Evolutionary conservation across 768 basidiomycete genomes (phyloP), one percentile per base, ranked within the genome.

Genomic region (Lactarius hatsudake): DNA sequence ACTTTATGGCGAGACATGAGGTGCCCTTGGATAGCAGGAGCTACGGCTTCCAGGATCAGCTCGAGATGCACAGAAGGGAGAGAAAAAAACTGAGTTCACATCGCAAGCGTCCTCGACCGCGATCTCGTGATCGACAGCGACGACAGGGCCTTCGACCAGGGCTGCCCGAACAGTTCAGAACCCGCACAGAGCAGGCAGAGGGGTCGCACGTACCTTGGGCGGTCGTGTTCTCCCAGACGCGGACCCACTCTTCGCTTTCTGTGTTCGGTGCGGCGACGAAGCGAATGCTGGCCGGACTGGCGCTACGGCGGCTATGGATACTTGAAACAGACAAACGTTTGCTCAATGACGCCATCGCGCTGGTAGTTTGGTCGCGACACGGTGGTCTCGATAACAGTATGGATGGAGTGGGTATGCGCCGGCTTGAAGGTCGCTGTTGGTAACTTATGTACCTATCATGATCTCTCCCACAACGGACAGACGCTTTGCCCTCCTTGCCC

Each of bases 31-130:
- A 82, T 26, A 91, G 80, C 23, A 93, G 80, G 5, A 83, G 73
- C 91, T 92, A 56, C 20, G 45, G 30, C 51, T 18, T 59, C 48
- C 57, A 9, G 61, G 45, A 42, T 67, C 66, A 67, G 62, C 66
- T 59, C 62, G 56, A 32, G 23, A 55, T 23, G 17, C 40, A 30
- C 28, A 28, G 40, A 45, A 15, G 56, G 8, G 45, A 2, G n/a
- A 38, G 2, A 9, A 34, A 38, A 15, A 15, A 8, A 53, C 40
- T 30, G 58, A 55, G 78, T 82, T 72, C 72, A 89, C 91, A 69
- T 91, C 90, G 73, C 91, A 93, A 15, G 91, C 91, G 54, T 90
- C 88, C 75, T 94, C 91, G 20, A 94, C 92, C 59, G 84, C 87
- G 9, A 83, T 86, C 55, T 91, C 86, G n/a, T 84, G 84, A 63